A percentile compares a stretch with the other conserved stretches of the same genome.
Evolutionary conservation across 306 rosid genomes (phyloP).

Genomic region (Vigna trinervia): DNA sequence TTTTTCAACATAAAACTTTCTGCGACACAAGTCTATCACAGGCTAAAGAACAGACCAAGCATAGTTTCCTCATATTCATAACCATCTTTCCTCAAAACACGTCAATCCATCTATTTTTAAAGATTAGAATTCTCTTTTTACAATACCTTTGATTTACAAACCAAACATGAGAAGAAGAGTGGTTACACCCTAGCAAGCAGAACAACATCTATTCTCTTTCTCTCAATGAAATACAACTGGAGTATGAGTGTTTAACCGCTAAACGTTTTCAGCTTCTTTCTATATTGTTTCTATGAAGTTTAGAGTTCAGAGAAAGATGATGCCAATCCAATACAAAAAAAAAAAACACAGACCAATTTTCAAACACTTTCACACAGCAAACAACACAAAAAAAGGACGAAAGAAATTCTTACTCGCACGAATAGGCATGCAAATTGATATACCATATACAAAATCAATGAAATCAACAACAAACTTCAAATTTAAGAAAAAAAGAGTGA

Average conservation of each 20-base stretch:
- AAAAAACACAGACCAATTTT: neutral
- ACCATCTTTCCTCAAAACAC: slow-evolving; percentile 5
- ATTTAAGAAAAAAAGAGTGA: neutral
- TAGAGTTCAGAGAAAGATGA: neutral
- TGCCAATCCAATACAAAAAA: neutral
- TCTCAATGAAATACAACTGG: neutral
- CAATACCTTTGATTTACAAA: neutral
- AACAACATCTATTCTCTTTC: neutral
- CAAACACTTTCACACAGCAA: slow-evolving; percentile 7
- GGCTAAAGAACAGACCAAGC: slow-evolving; percentile 13
- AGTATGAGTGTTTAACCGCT: neutral
- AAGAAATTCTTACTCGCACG: slow-evolving; percentile 19
- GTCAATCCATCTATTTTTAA: neutral
- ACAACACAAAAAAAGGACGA: neutral
- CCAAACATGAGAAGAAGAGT: neutral
- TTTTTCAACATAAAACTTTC: neutral
- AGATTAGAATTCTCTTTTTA: neutral
- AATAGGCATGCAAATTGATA: slow-evolving; percentile 31
- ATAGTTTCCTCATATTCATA: slow-evolving; percentile 18
- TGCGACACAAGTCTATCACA: neutral
- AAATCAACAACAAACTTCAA: neutral
- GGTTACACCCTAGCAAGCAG: neutral
- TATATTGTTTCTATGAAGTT: neutral
- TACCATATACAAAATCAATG: slow-evolving; percentile 2
- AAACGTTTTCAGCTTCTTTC: neutral